Base-by-base conservation (phyloP, 2,329 filamentous ascomycete species). In the Colletotrichum neosansevieriae region DNA sequence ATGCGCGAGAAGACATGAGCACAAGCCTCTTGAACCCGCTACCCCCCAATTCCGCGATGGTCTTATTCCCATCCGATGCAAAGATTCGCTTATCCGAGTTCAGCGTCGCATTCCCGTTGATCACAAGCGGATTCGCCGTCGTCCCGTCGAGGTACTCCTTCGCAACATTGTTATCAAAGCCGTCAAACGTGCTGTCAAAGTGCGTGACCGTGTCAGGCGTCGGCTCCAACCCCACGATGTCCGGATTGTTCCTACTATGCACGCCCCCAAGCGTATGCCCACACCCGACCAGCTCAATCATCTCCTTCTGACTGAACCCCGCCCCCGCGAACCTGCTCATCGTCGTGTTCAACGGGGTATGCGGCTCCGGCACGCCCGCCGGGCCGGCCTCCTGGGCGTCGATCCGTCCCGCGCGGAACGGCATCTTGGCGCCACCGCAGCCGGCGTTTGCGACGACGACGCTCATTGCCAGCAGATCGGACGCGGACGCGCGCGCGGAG, bases 41-140 rank as follows among this genome's bases (percentile, higher is more conserved):
- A 51, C 79, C 74, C 3, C 77, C 76, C 72, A 85, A 73, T 1
- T 76, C 73, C 21, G 72, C 73, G 51, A 85, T 81, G 1, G 82
- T 84, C 21, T 74, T 76, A 73, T 84, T 83, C 1, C 73, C 73
- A 51, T 74, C 73, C 9, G 69, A 67, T 12, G 59, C 61, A 34
- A 74, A 74, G 44, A 74, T 73, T 40, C 73, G 62, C 29, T 51
- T 67, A 53, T 73, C 72, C 9, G 72, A 74, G 40, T 67, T 68
- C 2, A 73, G 69, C 9, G 72, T 73, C 53, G 69, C 68, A 44
- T 74, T 74, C 51, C 58, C 58, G n/a, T 71, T 72, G 29, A 72
- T 68, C 0, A 72, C 72, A 1, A 74, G 69, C 0, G 73, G 72
- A 36, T 74, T 74, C 56, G 72, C 51, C 19, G 72, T 71, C 21